Percentiles rank a stretch among this genome's conserved stretches.
phyloP scores from a whole-genome alignment of 164 flowering plant genomes.

The Aristolochia contorta region DNA sequence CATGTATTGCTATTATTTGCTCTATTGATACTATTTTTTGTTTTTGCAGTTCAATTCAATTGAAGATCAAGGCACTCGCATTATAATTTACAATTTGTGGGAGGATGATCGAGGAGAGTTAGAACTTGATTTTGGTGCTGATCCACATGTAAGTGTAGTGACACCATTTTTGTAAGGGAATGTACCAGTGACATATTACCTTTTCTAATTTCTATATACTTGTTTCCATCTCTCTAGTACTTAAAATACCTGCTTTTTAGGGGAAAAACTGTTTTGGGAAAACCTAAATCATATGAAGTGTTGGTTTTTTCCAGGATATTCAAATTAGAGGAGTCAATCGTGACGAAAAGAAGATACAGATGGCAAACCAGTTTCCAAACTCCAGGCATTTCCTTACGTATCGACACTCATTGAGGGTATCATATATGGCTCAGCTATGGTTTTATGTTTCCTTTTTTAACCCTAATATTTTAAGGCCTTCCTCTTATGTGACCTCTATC shows the following conservation, averaged over 20 bases:
- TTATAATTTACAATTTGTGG: conserved; percentile 91
- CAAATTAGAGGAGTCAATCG: conserved; percentile 93
- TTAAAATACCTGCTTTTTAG: not conserved
- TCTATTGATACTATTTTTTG: not conserved
- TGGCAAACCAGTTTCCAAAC: conserved; percentile 67
- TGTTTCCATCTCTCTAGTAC: not conserved
- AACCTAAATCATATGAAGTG: not conserved
- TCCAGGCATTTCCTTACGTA: conserved; percentile 90
- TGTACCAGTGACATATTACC: no score
- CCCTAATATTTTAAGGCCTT: no score
- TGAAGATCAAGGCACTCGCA: conserved; percentile 74
- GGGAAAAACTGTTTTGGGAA: not conserved
- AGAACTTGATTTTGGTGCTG: conserved; percentile 84
- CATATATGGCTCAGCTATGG: no score
- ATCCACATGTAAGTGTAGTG: conserved; percentile 41
- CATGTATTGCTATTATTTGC: not conserved
- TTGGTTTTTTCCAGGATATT: conserved; percentile 65
- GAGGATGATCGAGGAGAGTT: conserved; percentile 74
- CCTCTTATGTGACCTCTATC: no score
- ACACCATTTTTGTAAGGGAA: not conserved
- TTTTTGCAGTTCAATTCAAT: conserved; percentile 48
- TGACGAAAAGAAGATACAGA: conserved; percentile 76
- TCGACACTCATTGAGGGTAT: conserved; percentile 85
- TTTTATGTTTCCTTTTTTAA: no score
- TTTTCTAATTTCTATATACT: not conserved